Conservation (phyloP, 2,329 filamentous ascomycete genomes). For the Raffaelea albimanens region DNA sequence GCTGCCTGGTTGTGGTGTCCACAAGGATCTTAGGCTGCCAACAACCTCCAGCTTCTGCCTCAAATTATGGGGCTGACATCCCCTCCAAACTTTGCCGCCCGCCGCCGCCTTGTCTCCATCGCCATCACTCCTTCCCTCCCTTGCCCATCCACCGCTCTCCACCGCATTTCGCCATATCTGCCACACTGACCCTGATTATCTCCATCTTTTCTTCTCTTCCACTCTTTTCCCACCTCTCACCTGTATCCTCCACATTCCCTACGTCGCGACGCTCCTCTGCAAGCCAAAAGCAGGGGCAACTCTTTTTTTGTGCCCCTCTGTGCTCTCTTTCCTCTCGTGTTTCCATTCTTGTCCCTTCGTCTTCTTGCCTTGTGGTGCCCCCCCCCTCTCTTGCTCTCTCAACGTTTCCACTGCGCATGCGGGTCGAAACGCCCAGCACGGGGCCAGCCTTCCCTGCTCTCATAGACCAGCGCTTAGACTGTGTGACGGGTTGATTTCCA, state of each 20-base stretch:
- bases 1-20: too few species aligned
- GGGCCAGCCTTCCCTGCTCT: background rate
- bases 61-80: background rate
- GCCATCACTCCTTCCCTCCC: conserved; percentile 1
- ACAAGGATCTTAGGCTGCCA: too few species aligned
- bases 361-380: background rate
- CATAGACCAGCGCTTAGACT: background rate
- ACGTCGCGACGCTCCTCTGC: too few species aligned
- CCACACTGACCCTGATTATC: background rate
- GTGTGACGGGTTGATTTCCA: too few species aligned
- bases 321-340: too few species aligned
- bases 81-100: background rate
- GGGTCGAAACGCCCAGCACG: conserved; percentile 3
- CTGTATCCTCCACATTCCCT: too few species aligned
- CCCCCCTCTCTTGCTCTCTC: background rate
- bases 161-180: conserved; percentile 1
- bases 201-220: background rate
- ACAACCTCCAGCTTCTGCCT: background rate
- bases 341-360: too few species aligned
- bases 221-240: too few species aligned
- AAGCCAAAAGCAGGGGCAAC: too few species aligned
- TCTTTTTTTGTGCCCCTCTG: too few species aligned
- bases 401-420: conserved; percentile 1
- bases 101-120: background rate
- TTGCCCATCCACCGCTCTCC: background rate